Percentiles rank a stretch among this genome's conserved stretches.
Evolutionary conservation across 2,329 filamentous ascomycete species (phyloP).

Genomic region (Pyrenochaeta sp.): DNA sequence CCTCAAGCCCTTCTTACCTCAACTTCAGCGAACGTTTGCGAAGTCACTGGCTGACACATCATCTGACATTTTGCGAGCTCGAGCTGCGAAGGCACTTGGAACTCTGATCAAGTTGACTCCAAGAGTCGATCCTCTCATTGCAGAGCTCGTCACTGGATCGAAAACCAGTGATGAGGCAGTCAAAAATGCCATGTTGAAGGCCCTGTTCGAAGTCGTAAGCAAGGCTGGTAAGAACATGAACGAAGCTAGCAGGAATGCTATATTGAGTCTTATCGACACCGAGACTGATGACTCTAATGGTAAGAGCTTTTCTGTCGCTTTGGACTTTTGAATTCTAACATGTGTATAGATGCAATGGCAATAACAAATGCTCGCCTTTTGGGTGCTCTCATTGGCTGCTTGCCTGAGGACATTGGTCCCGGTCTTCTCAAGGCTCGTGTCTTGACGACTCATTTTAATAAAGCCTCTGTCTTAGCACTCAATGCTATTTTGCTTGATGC

Average conservation of each 20-base stretch:
- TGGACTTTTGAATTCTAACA: conserved; percentile 12
- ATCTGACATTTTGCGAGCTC: conserved; percentile 83
- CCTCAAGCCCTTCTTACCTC: conserved; percentile 94
- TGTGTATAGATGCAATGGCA: conserved; percentile 67
- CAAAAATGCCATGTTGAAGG: conserved; percentile 94
- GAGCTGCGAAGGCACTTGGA: conserved; percentile 91
- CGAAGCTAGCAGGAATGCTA: conserved; percentile 83
- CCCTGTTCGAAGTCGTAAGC: conserved; percentile 93
- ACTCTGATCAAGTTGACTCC: conserved; percentile 96
- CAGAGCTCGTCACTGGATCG: conserved; percentile 91
- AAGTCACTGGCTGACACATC: conserved; percentile 93
- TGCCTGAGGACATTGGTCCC: conserved; percentile 73
- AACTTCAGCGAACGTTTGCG: conserved; percentile 95
- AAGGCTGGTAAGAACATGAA: conserved; percentile 96
- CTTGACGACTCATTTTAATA: conserved; percentile 76
- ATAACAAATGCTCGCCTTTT: conserved; percentile 91
- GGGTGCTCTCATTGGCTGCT: conserved; percentile 86
- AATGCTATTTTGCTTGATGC: conserved; percentile 90
- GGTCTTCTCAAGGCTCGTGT: conserved; percentile 73
- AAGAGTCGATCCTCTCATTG: conserved; percentile 91
- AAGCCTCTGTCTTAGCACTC: conserved; percentile 81
- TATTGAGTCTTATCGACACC: conserved; percentile 86
- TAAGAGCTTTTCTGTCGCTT: conserved; percentile 32
- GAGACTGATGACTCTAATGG: conserved; percentile 78
- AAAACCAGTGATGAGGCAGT: conserved; percentile 89